A percentile compares a stretch with the other conserved stretches of the same genome.
Conservation (phyloP, 495 filamentous ascomycete genomes). For the Sordaria brevicollis region DNA sequence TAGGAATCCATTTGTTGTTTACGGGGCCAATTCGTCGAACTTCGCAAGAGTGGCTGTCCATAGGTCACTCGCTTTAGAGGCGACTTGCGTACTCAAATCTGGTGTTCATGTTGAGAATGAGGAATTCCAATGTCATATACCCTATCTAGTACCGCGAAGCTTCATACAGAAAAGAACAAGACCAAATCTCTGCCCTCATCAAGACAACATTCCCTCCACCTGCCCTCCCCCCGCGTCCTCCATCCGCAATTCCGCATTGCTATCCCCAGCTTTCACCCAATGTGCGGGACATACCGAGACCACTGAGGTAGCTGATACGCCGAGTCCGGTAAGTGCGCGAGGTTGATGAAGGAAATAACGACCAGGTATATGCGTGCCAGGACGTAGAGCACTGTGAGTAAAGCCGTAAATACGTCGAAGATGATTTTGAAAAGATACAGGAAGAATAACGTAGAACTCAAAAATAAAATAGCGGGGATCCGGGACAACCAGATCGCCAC, state of each 20-base stretch:
- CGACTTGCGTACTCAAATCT: too few relatives aligned
- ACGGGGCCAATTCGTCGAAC: too few relatives aligned
- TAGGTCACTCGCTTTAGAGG: too few relatives aligned
- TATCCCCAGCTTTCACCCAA: neutral
- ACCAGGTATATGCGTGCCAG: neutral
- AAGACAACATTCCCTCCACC: too few relatives aligned
- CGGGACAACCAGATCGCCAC: rapidly evolving
- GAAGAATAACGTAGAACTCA: rapidly evolving
- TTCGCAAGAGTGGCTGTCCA: too few relatives aligned
- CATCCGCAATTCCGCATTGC: neutral
- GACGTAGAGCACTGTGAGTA: neutral
- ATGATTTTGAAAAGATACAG: neutral
- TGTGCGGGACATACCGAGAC: neutral
- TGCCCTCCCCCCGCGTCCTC: neutral
- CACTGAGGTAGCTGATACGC: neutral
- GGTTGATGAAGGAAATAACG: neutral
- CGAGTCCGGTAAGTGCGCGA: neutral
- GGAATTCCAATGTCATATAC: too few relatives aligned
- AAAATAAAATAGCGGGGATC: rapidly evolving
- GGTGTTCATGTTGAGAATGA: too few relatives aligned
- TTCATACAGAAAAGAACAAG: too few relatives aligned
- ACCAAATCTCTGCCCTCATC: too few relatives aligned
- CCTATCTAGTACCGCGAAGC: too few relatives aligned
- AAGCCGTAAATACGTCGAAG: neutral
- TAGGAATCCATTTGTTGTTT: too few relatives aligned